Base-by-base conservation (phyloP, 768 basidiomycete species). In the Lenzites betulinus region DNA sequence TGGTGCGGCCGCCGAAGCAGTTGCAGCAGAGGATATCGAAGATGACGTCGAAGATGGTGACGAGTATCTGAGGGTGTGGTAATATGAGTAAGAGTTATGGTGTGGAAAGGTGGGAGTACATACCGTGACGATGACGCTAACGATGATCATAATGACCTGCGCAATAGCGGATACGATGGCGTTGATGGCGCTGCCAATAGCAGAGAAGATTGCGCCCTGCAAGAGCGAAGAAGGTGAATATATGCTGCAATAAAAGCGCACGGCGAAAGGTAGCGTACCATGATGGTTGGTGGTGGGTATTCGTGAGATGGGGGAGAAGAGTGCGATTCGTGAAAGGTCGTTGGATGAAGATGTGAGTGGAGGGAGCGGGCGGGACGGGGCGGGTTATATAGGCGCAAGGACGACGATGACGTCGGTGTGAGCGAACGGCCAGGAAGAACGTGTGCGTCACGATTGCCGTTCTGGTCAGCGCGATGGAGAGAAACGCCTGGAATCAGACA, bases 31-130 rank as follows among this genome's bases (percentile, higher is more conserved):
- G 58, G 58, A 79, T 76, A 55, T 79, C 88, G 50, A 74, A 60
- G 58, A 89, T 84, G 39, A 86, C 68, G 66, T 88, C 78, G 65
- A 87, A 83, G 58, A 88, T 88, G 0, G 85, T 82, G 11, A 87
- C 83, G 47, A 88, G 77, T 41, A 89, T 74, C 88, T 89, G 63
- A 30, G 9, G 11, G 26, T 25, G 25, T 23, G n/a, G n/a, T 8
- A 18, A 11, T 11, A 11, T 33, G 30, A 13, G 62, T 47, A 39
- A 12, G 25, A 5, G 7, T 4, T 1, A 20, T 16, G 7, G 38
- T n/a, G n/a, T n/a, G n/a, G n/a, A n/a, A n/a, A n/a, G 51, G 9
- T 16, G 38, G 13, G 49, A n/a, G 18, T 8, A 15, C 83, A 53
- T 65, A 89, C 87, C n/a, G 75, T 78, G 13, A 83, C 84, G 59